Evolutionary conservation across 371 early-diverging fungal genomes (phyloP), one percentile per base, ranked within the genome.

Genomic region (Rhizopus sp.): DNA sequence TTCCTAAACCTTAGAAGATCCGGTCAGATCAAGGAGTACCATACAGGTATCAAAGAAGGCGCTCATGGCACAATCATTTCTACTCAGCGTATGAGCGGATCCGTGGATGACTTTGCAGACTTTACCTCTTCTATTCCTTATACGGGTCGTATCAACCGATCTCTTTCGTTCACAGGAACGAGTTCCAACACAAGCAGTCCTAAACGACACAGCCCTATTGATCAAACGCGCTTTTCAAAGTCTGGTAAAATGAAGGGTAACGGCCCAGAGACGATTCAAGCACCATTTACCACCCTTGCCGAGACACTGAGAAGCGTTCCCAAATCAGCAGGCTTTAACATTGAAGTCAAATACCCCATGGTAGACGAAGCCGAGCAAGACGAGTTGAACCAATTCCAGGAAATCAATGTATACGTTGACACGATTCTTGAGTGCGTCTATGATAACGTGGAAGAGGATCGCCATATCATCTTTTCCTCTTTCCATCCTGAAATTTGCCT

Each of bases 301-400:
- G 92, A 93, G 16, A 83, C 90, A 16, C 78, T 94, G 53, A 83
- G 84, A 81, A 77, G 78, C 17, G 89, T 94, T 6, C 96, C 97
- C 0, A 67, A 73, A 10, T 57, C 77, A 5, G 83, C 91, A 9
- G 98, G 96, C 7, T 94, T 97, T 63, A 96, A 98, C 61, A 90
- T 99, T 54, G 99, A 99, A 72, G 85, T 98, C 63, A 99, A 99
- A 72, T 98, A 98, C 63, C 97, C 98, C 0, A 87, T 90, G 84
- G 72, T 86, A n/a, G 89, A 93, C 56, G 97, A 97, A 64, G 90
- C 92, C 10, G 92, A 93, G 70, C 78, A 77, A 29, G 88, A 86
- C 39, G 80, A 85, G 31, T 59, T 87, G 15, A 80, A 74, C 0
- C 60, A 64, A 37, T 81, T 72, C 41, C 86, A 85, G 51, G 98